phyloP scores from a whole-genome alignment of 164 flowering plant species.

The Saururus chinensis region DNA sequence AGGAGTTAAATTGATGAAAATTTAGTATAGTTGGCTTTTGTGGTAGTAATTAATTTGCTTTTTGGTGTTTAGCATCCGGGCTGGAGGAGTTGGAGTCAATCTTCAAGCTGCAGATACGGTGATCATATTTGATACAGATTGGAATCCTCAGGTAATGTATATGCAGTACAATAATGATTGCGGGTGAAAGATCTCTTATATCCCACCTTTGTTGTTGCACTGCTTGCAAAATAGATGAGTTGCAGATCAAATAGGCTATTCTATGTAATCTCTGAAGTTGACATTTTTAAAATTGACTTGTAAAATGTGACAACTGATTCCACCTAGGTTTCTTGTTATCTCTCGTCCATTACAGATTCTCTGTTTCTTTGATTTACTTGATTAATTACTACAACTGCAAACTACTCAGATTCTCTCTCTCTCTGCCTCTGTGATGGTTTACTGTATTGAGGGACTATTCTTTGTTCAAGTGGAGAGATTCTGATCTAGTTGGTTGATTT shows the following conservation, averaged over 20 bases:
- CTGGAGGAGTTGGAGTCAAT: conserved; percentile 99
- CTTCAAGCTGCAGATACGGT: conserved; percentile 99
- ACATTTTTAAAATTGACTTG: too few relatives aligned
- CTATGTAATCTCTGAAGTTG: not conserved
- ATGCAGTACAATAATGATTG: too few relatives aligned
- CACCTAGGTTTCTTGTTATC: too few relatives aligned
- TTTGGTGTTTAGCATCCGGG: conserved; percentile 57
- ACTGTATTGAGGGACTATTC: not conserved
- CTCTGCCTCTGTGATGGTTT: too few relatives aligned
- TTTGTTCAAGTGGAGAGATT: not conserved
- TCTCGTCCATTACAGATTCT: not conserved
- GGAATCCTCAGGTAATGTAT: conserved; percentile 94
- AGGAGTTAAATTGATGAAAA: not conserved
- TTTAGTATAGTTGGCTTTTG: not conserved
- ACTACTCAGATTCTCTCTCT: too few relatives aligned
- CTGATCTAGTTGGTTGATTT: too few relatives aligned
- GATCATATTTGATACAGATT: conserved; percentile 96
- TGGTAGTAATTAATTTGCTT: not conserved
- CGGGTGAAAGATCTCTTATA: too few relatives aligned
- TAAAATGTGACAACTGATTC: not conserved
- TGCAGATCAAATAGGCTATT: not conserved
- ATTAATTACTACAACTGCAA: not conserved
- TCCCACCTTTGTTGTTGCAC: too few relatives aligned
- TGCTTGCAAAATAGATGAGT: too few relatives aligned
- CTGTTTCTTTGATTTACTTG: not conserved